Base-by-base conservation (phyloP, 1,284 basidiomycete species). In the Austropuccinia psidii region DNA sequence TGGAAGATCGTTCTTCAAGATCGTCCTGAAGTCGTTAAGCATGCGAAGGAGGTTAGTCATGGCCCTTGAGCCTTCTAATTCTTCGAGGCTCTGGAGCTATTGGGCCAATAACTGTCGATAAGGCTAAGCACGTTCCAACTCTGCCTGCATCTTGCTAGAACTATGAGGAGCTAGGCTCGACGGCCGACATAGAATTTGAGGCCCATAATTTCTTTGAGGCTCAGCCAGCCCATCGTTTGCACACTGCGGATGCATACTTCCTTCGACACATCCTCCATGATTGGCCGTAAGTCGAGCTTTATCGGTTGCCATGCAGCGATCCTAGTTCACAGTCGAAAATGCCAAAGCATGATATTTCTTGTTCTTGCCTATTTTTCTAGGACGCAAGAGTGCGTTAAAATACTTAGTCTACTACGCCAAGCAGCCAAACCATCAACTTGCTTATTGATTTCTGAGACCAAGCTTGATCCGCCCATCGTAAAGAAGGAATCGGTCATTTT, bases 231-330 rank as follows among this genome's bases (percentile, higher is more conserved):
- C 58, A 45, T 61, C 58, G 58, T 11, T 19, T 24, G 19, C 21
- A 43, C 19, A 13, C 8, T 31, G 39, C n/a, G 19, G 58, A 61
- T 45, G 39, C 39, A 2, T 61, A 45, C 39, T 61, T 61, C 21
- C 58, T 61, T 45, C 58, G 58, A 45, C 58, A 61, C 58, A 27
- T 61, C n/a, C 31, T 61, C 24, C 58, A 61, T 27, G 58, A 61
- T 61, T 61, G 58, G 58, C 39, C 58, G 58, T 61, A 27, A 61
- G 58, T 45, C n/a, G 21, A 43, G 29, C 1, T 11, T 33, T 24
- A 8, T 15, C 19, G 13, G 11, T 2, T 35, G 54, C 49, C n/a
- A 50, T 6, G 19, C 6, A 31, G n/a, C n/a, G n/a, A 6, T 4
- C 9, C 37, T 57, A 2, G 7, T 33, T 21, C 9, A 15, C 13